Evolutionary conservation across 257 asterid species (phyloP), one percentile per base, ranked within the genome.

Genomic region (Mitragyna speciosa): DNA sequence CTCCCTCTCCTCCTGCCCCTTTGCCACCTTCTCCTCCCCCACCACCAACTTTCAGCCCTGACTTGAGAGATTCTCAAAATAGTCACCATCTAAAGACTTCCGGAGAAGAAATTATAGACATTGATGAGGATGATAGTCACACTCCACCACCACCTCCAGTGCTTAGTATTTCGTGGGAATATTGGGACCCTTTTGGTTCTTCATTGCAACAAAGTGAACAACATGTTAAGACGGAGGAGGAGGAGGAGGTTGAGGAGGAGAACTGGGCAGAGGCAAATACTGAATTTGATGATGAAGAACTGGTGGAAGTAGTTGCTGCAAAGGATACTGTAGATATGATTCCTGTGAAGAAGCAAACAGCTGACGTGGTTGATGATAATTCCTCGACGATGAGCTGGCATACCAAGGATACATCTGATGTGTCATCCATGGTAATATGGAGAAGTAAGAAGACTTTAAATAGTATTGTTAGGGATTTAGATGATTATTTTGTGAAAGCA

Each of bases 11-110:
- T 16, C 97, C 94, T 2, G 90, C 91, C 41, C 92, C 90, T 67
- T 49, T 89, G 77, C 93, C 95, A 0, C 91, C 93, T 51, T 86
- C 96, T 7, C 97, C 98, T 1, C 97, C 98, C 6, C 96, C 96
- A 2, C 98, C 97, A 0, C 97, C 96, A 5, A 30, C 90, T 73
- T 93, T 90, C 64, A 90, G 95, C 87, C 97, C 97, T 1, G 95
- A 91, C 70, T 80, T 76, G 39, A 81, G 93, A 74, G 85, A 83
- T 28, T 69, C 76, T 28, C 80, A 69, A 45, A 80, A 71, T 45
- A 86, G 81, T 39, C 78, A 84, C 22, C 74, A 51, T 1, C 70
- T 70, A 45, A 72, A 76, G 61, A 61, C 85, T 48, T 71, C 85
- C 4, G 74, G 71, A 41, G 92, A 86, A 63, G 95, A 91, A 59